These are phyloP conservation scores for Cytospora piceae DNA, from an alignment of 2,329 filamentous ascomycete species.

Conservation along the genomic window DNA sequence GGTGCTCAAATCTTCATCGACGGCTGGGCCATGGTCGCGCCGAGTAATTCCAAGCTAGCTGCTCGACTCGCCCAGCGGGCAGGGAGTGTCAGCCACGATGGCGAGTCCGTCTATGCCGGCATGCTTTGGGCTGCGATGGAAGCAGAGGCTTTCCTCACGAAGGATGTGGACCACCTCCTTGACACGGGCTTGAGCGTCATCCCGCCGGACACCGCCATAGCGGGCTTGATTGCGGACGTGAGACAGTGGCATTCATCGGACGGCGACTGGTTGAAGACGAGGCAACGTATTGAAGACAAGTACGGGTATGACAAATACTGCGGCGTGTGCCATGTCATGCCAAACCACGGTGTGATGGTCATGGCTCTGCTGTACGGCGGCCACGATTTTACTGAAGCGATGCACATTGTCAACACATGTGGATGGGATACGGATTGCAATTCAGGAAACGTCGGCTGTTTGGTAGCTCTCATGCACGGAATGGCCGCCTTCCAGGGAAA, in stretches of 20 bases:
- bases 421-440: conserved; percentile 47
- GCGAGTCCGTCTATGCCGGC: conserved; percentile 43
- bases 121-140: conserved; percentile 46
- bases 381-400: conserved; percentile 39
- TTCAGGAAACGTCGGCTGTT: conserved; percentile 43
- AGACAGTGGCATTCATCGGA: conserved; percentile 38
- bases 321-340: conserved; percentile 41
- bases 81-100: conserved; percentile 44
- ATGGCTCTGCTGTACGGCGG: conserved; percentile 39
- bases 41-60: conserved; percentile 39
- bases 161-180: conserved; percentile 40
- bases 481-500: conserved; percentile 36
- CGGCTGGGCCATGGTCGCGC: conserved; percentile 41
- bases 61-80: conserved; percentile 40
- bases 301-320: conserved; percentile 41
- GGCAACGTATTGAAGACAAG: conserved; percentile 41
- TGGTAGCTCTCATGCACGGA: conserved; percentile 43
- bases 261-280: conserved; percentile 39
- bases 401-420: conserved; percentile 43
- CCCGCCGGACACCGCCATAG: conserved; percentile 38
- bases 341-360: conserved; percentile 42
- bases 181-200: conserved; percentile 39
- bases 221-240: conserved; percentile 37
- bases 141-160: conserved; percentile 41
- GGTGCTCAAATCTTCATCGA: conserved; percentile 47